These are phyloP conservation scores for Syzygium syzygioides DNA, from an alignment of 441 rosid species.

Conservation along the genomic window DNA sequence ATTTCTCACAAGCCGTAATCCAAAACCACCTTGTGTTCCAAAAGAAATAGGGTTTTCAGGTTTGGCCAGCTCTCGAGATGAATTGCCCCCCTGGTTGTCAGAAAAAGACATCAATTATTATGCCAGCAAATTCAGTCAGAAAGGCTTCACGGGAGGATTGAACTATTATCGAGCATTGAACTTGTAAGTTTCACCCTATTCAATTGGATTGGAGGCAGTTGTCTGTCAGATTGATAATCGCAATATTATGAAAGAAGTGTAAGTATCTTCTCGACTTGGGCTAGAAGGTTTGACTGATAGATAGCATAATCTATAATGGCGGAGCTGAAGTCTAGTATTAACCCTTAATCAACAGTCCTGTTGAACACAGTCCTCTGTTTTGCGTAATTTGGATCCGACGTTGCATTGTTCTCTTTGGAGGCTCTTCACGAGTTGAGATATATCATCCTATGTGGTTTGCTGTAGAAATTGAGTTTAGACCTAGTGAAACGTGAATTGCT, in stretches of 20 bases:
- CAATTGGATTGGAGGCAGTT: not conserved
- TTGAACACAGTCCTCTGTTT: not conserved
- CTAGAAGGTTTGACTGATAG: not conserved
- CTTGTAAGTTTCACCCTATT: conserved; percentile 29
- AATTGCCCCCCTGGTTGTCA: conserved; percentile 53
- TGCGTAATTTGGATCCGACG: not conserved
- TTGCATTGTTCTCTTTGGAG: not conserved
- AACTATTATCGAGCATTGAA: conserved; percentile 61
- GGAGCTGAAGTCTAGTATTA: not conserved
- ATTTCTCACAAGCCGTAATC: conserved; percentile 31
- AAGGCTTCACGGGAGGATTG: conserved; percentile 63
- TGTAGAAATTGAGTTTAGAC: not conserved
- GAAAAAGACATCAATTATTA: conserved; percentile 45
- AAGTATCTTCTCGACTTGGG: not conserved
- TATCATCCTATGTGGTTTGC: not conserved
- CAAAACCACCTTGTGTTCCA: conserved; percentile 41
- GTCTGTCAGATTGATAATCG: not conserved
- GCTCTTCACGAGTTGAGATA: not conserved
- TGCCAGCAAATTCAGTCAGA: conserved; percentile 40
- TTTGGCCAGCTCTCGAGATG: conserved; percentile 20
- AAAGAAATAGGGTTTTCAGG: conserved; percentile 44
- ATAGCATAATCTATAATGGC: not conserved
- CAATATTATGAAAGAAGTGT: not conserved
- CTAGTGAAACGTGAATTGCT: not conserved
- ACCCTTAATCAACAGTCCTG: not conserved